Evolutionary conservation across 495 filamentous ascomycete species (phyloP), one percentile per base, ranked within the genome.

Genomic region (Trichoderma gamsii): DNA sequence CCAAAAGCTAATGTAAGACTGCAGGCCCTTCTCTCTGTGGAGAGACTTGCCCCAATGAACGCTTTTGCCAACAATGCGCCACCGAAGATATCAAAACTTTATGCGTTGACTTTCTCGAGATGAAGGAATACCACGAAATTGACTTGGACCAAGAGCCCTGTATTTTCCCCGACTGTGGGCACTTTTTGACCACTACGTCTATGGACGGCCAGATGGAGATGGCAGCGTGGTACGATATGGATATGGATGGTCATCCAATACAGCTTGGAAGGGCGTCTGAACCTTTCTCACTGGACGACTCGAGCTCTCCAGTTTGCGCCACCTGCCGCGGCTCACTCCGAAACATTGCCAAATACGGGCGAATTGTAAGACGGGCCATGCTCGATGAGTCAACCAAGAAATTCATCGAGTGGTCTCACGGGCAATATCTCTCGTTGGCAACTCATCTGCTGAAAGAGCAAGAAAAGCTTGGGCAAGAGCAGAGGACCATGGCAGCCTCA

Each of bases 151-250:
- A 79, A 21, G 79, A 83, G 12, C 90, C 90, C 9, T 84, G 83
- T 67, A 82, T 92, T 11, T 80, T 93, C 38, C 85, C 85, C 0
- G 71, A 74, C 16, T 93, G 90, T 74, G 87, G 88, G 0, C 89
- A 93, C 70, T 81, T 90, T 64, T 74, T 91, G 51, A 88, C 85
- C 0, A 69, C 86, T 3, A 76, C 81, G 41, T 88, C 78, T 11
- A 81, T 93, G 78, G 90, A 94, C 72, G 84, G 81, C 4, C 75
- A 82, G n/a, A 85, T 93, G 82, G 82, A 81, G 0, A 84, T 93
- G 71, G 72, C 73, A 25, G 79, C 82, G 11, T 78, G 85, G 69
- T 93, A 92, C 74, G 76, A 76, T 4, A 75, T 83, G 32, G 78
- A 86, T 67, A 70, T 51, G 2, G 65, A 80, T 16, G 85, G 80